These are phyloP conservation scores for Phlebiopsis flavidoalba DNA, from an alignment of 768 basidiomycete species.

Conservation along the genomic window DNA sequence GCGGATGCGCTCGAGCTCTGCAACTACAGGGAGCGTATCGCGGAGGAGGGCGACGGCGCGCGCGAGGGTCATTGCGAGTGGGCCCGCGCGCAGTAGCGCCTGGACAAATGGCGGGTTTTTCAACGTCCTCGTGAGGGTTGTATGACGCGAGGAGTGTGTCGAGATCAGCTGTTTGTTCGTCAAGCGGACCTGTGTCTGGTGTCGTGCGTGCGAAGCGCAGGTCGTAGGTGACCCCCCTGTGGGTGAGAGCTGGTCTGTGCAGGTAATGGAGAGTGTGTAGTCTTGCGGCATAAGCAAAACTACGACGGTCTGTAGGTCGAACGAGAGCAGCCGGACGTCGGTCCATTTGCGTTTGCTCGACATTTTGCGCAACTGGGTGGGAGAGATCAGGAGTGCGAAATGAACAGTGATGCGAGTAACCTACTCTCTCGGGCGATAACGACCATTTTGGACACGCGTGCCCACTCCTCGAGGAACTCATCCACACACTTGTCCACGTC, in stretches of 20 bases:
- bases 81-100: slow-evolving; percentile 62
- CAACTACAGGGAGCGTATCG: slow-evolving; percentile 73
- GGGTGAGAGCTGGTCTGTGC: slow-evolving; percentile 67
- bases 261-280: slow-evolving; percentile 74
- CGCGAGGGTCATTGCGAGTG: slow-evolving; percentile 59
- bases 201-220: slow-evolving; percentile 61
- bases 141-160: slow-evolving; percentile 22
- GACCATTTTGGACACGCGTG: slow-evolving; percentile 88
- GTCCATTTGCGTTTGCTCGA: slow-evolving; percentile 64
- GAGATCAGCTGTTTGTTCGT: slow-evolving; percentile 18
- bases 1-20: slow-evolving; percentile 57
- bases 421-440: slow-evolving; percentile 87
- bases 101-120: slow-evolving; percentile 74
- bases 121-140: slow-evolving; percentile 79
- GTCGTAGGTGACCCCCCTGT: slow-evolving; percentile 67
- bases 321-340: slow-evolving; percentile 80
- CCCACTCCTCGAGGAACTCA: slow-evolving; percentile 91
- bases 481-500: slow-evolving; percentile 86
- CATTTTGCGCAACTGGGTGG: slow-evolving; percentile 74
- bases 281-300: slow-evolving; percentile 70
- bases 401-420: slow-evolving; percentile 9
- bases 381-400: not conserved
- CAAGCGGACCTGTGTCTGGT: slow-evolving; percentile 11
- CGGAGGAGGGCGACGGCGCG: slow-evolving; percentile 64
- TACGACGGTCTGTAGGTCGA: slow-evolving; percentile 90